These are phyloP conservation scores for Candida hispaniensis DNA, from an alignment of 805 yeast species.

Conservation along the genomic window DNA sequence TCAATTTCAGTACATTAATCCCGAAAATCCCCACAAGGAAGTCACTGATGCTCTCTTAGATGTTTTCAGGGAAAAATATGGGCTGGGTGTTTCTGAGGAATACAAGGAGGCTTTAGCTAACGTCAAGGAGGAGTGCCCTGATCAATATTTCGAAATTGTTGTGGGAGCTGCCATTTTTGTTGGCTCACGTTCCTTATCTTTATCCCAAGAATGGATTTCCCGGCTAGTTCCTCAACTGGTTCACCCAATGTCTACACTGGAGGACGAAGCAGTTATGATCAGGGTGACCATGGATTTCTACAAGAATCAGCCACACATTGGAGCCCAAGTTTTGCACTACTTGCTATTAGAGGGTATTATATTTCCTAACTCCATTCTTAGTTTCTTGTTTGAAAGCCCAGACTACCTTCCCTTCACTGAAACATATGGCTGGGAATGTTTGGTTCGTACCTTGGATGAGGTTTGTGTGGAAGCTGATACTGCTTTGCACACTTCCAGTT, in stretches of 20 bases:
- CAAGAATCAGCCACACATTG: conserved; percentile 56
- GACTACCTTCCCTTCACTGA: conserved; percentile 27
- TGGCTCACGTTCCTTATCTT: conserved; percentile 82
- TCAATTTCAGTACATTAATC: conserved; percentile 33
- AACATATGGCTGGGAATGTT: conserved; percentile 26
- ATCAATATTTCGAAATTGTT: conserved; percentile 47
- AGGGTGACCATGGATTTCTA: conserved; percentile 52
- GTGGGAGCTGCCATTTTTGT: conserved; percentile 66
- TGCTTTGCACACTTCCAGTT: conserved; percentile 3
- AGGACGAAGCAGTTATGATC: conserved; percentile 35
- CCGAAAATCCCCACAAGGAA: conserved; percentile 31
- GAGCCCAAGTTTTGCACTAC: conserved; percentile 46
- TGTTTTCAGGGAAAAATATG: conserved; percentile 24
- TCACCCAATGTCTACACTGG: conserved; percentile 23
- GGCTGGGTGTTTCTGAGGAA: conserved; percentile 25
- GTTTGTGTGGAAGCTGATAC: conserved; percentile 2
- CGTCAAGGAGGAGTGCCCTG: conserved; percentile 26
- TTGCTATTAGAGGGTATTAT: conserved; percentile 40
- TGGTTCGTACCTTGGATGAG: conserved; percentile 16
- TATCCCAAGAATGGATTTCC: conserved; percentile 47
- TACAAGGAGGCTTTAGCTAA: conserved; percentile 12
- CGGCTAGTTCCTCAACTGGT: conserved; percentile 33
- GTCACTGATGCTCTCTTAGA: conserved; percentile 32
- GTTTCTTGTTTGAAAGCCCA: conserved; percentile 27
- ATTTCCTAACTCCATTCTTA: conserved; percentile 33